These are phyloP conservation scores for Lumnitzera racemosa DNA, from an alignment of 345 rosid species.

Conservation along the genomic window DNA sequence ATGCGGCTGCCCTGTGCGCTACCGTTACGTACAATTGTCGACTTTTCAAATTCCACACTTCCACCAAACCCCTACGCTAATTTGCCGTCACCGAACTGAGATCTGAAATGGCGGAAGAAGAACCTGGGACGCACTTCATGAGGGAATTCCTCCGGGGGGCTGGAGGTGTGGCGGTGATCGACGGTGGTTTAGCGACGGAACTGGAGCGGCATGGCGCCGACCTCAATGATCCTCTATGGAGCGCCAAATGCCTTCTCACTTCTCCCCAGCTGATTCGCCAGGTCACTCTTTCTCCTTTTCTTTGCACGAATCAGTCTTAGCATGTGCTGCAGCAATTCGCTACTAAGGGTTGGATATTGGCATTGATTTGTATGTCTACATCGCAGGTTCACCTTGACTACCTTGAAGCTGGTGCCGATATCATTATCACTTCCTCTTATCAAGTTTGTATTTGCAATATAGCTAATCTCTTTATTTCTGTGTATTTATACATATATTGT, in stretches of 20 bases:
- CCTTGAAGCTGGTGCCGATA: constrained; percentile 80
- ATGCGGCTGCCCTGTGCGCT: no score
- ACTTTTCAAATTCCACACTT: no score
- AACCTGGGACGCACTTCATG: constrained; percentile 14
- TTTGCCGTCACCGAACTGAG: no score
- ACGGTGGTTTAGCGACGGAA: constrained; percentile 93
- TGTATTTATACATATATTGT: neutral
- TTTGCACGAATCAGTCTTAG: neutral
- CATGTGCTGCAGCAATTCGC: neutral
- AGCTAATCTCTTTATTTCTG: neutral
- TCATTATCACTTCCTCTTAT: constrained; percentile 73
- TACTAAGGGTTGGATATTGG: no score
- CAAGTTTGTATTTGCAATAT: constrained; percentile 35
- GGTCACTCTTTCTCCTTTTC: constrained; percentile 24
- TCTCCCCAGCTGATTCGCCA: constrained; percentile 77
- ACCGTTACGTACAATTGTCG: no score
- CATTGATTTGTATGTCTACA: neutral
- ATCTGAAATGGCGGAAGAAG: no score
- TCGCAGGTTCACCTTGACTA: constrained; percentile 85
- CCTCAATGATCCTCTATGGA: constrained; percentile 93
- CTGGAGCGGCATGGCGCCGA: constrained; percentile 85
- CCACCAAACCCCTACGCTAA: no score
- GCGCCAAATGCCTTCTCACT: constrained; percentile 79
- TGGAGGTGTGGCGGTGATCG: constrained; percentile 73
- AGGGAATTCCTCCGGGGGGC: constrained; percentile 53